Evolutionary conservation across 768 basidiomycete genomes (phyloP), one percentile per base, ranked within the genome.

Genomic region (Boletales sp.): DNA sequence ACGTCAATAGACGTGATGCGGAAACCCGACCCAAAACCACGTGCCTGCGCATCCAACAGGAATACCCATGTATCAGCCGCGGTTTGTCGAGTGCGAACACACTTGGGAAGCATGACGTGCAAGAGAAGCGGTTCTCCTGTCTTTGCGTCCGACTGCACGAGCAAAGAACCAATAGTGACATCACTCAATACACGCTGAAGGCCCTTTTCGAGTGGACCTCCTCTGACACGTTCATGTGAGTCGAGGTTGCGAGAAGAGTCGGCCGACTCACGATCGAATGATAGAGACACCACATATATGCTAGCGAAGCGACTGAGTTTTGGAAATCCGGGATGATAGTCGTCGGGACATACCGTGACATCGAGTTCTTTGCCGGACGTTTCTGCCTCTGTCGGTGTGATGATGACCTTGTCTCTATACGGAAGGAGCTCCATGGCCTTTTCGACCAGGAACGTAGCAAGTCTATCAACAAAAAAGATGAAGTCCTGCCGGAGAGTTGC

Each of bases 101-200:
- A 86, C 5, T 73, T 66, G 1, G 95, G 95, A 19, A 99, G 79
- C 72, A 82, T 82, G 48, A 80, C 77, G 60, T 95, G 88, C 45
- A 96, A 78, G 25, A 97, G 74, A 9, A 94, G 68, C 0, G 94
- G 94, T 62, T 99, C 96, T 25, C 92, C 93, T 4, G 87, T 85
- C 58, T 73, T 76, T 3, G 79, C 77, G 56, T 96, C 90, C 0
- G 90, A 87, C 66, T 97, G 95, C 36, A 99, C 87, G 34, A 99
- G 77, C 39, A 98, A 74, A 0, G 91, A 91, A 28, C 96, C 95
- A 19, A 97, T 75, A 0, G 87, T 81, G 1, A 88, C 88, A 56
- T 96, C 86, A 45, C 86, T 83, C 48, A 96, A 80, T 15, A 94
- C 93, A 12, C 94, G 75, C 40, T 84, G 79, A n/a, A 99, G 83